These are phyloP conservation scores for Calonectria multiphialidica DNA, from an alignment of 2,329 filamentous ascomycete genomes.

Conservation along the genomic window DNA sequence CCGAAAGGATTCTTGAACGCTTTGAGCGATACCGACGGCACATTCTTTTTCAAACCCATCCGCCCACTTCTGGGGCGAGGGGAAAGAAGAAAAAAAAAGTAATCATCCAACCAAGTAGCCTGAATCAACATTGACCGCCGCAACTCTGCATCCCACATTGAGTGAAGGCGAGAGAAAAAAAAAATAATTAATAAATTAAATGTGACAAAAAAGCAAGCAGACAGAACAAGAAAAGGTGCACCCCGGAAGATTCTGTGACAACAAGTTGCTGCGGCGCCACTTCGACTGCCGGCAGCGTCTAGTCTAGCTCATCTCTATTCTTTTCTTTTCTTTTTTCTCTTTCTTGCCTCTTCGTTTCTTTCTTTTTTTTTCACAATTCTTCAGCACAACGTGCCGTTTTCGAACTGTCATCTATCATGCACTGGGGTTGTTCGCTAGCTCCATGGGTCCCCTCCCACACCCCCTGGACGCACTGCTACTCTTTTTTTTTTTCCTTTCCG, in stretches of 20 bases:
- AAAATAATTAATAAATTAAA: too few species aligned
- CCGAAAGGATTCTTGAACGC: constrained; percentile 3
- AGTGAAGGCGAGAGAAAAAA: not conserved
- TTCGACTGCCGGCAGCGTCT: not conserved
- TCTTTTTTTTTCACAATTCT: not conserved
- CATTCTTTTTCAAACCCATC: not conserved
- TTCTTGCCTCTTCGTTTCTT: not conserved
- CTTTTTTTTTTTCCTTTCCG: not conserved
- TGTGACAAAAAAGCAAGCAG: constrained; percentile 1
- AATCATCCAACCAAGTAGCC: not conserved
- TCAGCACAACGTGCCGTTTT: not conserved
- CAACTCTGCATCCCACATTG: not conserved
- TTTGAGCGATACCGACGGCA: constrained; percentile 5
- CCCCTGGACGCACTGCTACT: not conserved
- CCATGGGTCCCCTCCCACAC: not conserved
- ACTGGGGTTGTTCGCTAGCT: constrained; percentile 1
- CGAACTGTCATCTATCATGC: constrained; percentile 9
- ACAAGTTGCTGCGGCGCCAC: not conserved
- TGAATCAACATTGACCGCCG: not conserved
- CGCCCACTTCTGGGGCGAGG: not conserved
- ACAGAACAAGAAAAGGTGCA: not conserved
- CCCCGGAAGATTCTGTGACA: constrained; percentile 1
- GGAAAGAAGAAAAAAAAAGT: too few species aligned
- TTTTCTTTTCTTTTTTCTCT: too few species aligned
- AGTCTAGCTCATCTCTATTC: not conserved